phyloP scores from a whole-genome alignment of 73 alveolate genomes.

The Stentor coeruleus region DNA sequence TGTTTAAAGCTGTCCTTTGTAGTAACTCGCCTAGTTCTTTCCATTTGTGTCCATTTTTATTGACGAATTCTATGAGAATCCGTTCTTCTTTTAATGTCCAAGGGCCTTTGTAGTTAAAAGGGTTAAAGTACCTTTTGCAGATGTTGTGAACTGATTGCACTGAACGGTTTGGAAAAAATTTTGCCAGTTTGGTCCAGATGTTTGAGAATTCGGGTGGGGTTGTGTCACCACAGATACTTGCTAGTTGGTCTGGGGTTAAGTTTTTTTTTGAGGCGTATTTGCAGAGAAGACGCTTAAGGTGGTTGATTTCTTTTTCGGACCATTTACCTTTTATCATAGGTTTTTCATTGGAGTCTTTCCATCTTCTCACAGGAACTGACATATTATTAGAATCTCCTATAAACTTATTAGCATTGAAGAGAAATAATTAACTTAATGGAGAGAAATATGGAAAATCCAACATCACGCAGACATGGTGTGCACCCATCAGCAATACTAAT shows the following conservation, averaged over 20 bases:
- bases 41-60: slow-evolving; percentile 3
- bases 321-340: slow-evolving; percentile 1
- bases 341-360: neutral
- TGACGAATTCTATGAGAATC: neutral
- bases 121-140: slow-evolving; percentile 21
- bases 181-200: slow-evolving; percentile 3
- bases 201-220: neutral
- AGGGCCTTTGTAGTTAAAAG: slow-evolving; percentile 18
- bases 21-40: neutral
- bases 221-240: slow-evolving; percentile 13
- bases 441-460: neutral
- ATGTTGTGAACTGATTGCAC: slow-evolving; percentile 25
- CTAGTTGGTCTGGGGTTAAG: slow-evolving; percentile 16
- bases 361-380: no score
- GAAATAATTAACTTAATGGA: no score
- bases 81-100: neutral
- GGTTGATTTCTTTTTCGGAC: neutral
- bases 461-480: neutral
- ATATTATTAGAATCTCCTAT: no score
- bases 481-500: neutral
- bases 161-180: neutral
- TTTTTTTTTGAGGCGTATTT: neutral
- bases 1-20: neutral
- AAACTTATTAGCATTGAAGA: no score
- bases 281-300: neutral